Evolutionary conservation across 164 flowering plant species (phyloP), one percentile per base, ranked within the genome.

Genomic region (Platanus orientalis): DNA sequence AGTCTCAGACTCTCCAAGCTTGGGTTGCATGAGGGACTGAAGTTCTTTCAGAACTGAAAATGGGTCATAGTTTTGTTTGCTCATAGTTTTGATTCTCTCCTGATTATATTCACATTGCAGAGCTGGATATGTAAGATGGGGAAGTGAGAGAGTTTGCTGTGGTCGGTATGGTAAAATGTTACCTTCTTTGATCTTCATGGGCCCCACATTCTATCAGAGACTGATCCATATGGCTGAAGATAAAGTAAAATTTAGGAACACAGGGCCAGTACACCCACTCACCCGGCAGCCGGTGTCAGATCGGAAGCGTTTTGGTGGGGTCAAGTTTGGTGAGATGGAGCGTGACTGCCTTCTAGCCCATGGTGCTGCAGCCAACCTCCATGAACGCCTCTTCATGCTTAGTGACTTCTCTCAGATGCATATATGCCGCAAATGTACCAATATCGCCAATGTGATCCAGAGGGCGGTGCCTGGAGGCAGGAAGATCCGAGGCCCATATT

Each of bases 321-420:
- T 93, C 49, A 93, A 93, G 71, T 90, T 93, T 64, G 98, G 98
- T 4, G 98, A 94, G 79, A 94, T 94, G 98, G 98, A 94, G 63
- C 79, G 98, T 0, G 98, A 94, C 67, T 94, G 98, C 58, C 83
- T 94, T 3, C 79, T 94, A 0, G 98, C 98, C 32, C 98, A 94
- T 69, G 98, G 98, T 29, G 98, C 97, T 23, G 75, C 98, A 14
- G 87, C 95, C 24, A 93, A 93, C 71, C 74, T 90, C 47, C 84
- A 90, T 39, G 98, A 93, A 55, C 89, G 98, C 12, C 96, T 93
- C 29, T 91, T 93, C 69, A 86, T 84, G 0, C 87, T 89, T 19
- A 90, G 97, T 29, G 98, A 93, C 74, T 87, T 81, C 40, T 84
- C 97, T 0, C 89, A 87, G 53, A 89, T 93, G 92, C 84, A 81